These are phyloP conservation scores for Aspergillus bertholletiae DNA, from an alignment of 495 filamentous ascomycete species.

Conservation along the genomic window DNA sequence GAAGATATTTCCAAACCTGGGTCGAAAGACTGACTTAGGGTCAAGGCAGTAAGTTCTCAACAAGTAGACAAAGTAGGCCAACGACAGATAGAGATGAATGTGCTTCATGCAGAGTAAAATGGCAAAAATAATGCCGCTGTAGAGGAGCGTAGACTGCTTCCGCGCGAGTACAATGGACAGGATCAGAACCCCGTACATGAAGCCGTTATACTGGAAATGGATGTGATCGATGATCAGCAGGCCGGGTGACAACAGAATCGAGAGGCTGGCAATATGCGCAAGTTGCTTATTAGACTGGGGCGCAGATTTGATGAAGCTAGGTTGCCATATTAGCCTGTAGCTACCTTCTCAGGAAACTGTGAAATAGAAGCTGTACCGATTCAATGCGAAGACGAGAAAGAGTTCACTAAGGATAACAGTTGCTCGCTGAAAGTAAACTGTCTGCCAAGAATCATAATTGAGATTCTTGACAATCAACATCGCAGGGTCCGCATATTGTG, in stretches of 20 bases:
- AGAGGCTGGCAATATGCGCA: conserved; percentile 84
- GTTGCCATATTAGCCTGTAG: not conserved
- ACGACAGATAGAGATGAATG: conserved; percentile 95
- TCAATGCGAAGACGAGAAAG: conserved; percentile 78
- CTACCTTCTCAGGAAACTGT: not conserved
- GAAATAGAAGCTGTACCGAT: conserved; percentile 49
- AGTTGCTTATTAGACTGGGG: conserved; percentile 62
- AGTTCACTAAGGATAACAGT: conserved; percentile 88
- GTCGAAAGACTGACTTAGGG: conserved; percentile 67
- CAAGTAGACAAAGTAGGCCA: conserved; percentile 93
- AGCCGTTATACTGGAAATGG: conserved; percentile 98
- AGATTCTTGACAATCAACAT: conserved; percentile 83
- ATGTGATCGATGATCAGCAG: conserved; percentile 98
- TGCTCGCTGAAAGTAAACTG: conserved; percentile 84
- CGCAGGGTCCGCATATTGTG: conserved; percentile 68
- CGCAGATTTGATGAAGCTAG: conserved; percentile 68
- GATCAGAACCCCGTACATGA: conserved; percentile 86
- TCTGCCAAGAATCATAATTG: conserved; percentile 83
- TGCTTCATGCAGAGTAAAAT: conserved; percentile 89
- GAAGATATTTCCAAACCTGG: conserved; percentile 70
- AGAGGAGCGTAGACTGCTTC: conserved; percentile 69
- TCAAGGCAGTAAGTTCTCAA: conserved; percentile 87
- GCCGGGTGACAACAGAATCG: conserved; percentile 86
- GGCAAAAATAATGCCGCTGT: conserved; percentile 79
- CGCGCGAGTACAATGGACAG: conserved; percentile 80